Evolutionary conservation across 2,329 filamentous ascomycete genomes (phyloP).

Genomic region (Helicocarpus griseus): DNA sequence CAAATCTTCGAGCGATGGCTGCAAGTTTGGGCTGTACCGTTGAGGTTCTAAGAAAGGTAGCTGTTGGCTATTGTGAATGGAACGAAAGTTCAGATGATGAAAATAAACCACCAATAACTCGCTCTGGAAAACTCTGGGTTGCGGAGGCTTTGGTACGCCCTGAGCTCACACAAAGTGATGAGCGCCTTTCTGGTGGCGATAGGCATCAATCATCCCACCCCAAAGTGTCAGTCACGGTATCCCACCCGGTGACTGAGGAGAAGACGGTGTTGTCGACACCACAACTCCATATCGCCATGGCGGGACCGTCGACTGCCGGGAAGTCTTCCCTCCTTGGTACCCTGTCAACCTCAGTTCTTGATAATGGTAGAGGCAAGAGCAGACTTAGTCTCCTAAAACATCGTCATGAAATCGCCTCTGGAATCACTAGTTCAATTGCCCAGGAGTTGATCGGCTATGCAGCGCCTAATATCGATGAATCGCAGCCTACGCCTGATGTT

Average conservation of each 20-base stretch:
- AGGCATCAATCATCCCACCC: not conserved
- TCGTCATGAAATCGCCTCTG: slow-evolving; percentile 83
- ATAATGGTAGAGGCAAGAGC: slow-evolving; percentile 87
- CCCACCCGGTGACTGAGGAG: slow-evolving; percentile 6
- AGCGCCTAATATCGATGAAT: slow-evolving; percentile 8
- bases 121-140: slow-evolving; percentile 61
- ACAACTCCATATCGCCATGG: slow-evolving; percentile 68
- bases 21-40: slow-evolving; percentile 81
- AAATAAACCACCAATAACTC: slow-evolving; percentile 13
- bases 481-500: slow-evolving; percentile 37
- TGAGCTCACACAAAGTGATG: slow-evolving; percentile 39
- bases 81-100: slow-evolving; percentile 22
- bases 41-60: slow-evolving; percentile 69
- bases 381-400: slow-evolving; percentile 83
- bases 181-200: not conserved
- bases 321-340: slow-evolving; percentile 89
- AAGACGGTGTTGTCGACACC: slow-evolving; percentile 16
- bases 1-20: slow-evolving; percentile 81
- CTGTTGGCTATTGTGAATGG: slow-evolving; percentile 72
- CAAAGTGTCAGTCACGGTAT: not conserved
- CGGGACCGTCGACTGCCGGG: slow-evolving; percentile 79
- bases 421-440: slow-evolving; percentile 86
- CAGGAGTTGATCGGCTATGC: slow-evolving; percentile 85
- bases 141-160: slow-evolving; percentile 85
- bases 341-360: slow-evolving; percentile 73